phyloP scores from a whole-genome alignment of 139 green algal genomes.

The Ettlia oleoabundans region DNA sequence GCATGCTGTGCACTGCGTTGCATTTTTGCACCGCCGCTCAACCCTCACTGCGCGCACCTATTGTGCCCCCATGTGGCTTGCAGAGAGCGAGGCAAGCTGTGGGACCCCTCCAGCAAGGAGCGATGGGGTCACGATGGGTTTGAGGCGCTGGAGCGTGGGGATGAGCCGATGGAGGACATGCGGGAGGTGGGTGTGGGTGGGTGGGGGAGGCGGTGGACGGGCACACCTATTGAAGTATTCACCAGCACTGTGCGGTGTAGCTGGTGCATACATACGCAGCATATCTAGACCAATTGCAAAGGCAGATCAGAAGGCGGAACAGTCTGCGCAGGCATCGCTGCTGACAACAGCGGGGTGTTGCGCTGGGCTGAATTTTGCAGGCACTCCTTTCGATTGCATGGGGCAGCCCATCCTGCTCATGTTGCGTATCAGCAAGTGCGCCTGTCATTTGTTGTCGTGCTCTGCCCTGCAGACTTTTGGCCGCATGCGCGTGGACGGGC shows the following conservation, averaged over 20 bases:
- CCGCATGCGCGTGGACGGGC: conserved; percentile 26
- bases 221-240: too few relatives aligned
- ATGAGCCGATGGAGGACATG: not conserved
- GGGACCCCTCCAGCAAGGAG: conserved; percentile 30
- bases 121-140: conserved; percentile 61
- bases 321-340: too few relatives aligned
- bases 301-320: too few relatives aligned
- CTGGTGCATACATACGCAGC: too few relatives aligned
- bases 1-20: too few relatives aligned
- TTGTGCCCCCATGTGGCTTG: not conserved
- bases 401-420: too few relatives aligned
- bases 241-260: too few relatives aligned
- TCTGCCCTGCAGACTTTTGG: conserved; percentile 22
- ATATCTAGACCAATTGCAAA: too few relatives aligned
- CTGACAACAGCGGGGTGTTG: too few relatives aligned
- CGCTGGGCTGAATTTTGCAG: too few relatives aligned
- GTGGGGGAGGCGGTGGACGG: too few relatives aligned
- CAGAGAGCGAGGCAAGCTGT: conserved; percentile 38
- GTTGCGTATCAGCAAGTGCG: not conserved
- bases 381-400: not conserved
- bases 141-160: conserved; percentile 36
- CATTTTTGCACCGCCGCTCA: too few relatives aligned
- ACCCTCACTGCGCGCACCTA: not conserved
- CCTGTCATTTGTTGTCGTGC: not conserved
- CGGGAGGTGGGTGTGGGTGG: not conserved